A percentile compares a stretch with the other conserved stretches of the same genome.
These are phyloP conservation scores for Apiosordaria backusii DNA, from an alignment of 495 filamentous ascomycete species.

Conservation along the genomic window DNA sequence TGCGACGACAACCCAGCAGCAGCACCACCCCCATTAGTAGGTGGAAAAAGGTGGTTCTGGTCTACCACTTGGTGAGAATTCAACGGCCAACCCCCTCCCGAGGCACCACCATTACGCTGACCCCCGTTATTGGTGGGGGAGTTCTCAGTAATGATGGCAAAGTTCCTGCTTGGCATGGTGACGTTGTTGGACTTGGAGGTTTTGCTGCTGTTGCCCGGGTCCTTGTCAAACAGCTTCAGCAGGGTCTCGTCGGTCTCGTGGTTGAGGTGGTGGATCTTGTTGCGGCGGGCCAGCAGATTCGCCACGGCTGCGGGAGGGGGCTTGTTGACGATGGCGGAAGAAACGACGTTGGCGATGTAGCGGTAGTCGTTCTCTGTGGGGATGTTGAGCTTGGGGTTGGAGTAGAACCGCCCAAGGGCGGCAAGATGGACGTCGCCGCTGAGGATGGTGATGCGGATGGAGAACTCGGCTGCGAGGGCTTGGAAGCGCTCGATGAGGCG, in stretches of 20 bases:
- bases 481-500: constrained; percentile 72
- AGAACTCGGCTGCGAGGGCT: constrained; percentile 63
- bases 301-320: constrained; percentile 85
- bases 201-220: constrained; percentile 68
- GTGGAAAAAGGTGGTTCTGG: neutral
- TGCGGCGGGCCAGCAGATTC: constrained; percentile 76
- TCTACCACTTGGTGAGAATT: constrained; percentile 6
- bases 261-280: constrained; percentile 93
- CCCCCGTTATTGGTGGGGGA: constrained; percentile 41
- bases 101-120: constrained; percentile 16
- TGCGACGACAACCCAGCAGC: neutral
- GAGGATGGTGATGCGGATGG: constrained; percentile 78
- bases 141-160: constrained; percentile 75
- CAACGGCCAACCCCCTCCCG: neutral
- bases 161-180: constrained; percentile 91
- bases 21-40: neutral
- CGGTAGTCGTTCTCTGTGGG: constrained; percentile 83
- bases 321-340: constrained; percentile 90
- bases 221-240: constrained; percentile 77
- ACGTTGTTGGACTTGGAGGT: constrained; percentile 67
- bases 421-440: constrained; percentile 92
- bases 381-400: constrained; percentile 72
- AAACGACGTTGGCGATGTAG: constrained; percentile 88
- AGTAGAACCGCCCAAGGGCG: constrained; percentile 91
- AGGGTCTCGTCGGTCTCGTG: constrained; percentile 82